Conservation (phyloP, 2,329 filamentous ascomycete genomes). For the Xylaria digitata region DNA sequence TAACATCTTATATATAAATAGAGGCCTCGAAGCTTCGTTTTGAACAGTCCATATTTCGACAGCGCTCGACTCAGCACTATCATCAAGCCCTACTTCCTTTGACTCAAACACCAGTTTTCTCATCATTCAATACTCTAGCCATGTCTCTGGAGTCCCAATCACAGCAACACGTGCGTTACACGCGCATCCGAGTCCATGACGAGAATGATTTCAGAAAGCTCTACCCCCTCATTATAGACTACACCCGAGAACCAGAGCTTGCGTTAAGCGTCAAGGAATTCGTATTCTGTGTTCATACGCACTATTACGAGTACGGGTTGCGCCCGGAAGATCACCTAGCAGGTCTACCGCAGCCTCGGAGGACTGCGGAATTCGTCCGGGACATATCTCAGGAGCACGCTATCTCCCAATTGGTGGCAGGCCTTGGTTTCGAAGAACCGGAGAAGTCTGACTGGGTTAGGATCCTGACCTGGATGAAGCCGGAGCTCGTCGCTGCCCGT, state of each 20-base stretch:
- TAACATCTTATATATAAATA: background rate
- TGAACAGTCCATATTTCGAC: background rate
- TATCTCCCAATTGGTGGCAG: slow-evolving; percentile 11
- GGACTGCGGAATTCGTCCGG: slow-evolving; percentile 11
- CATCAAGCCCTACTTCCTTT: background rate
- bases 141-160: slow-evolving; percentile 16
- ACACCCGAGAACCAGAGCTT: slow-evolving; percentile 24
- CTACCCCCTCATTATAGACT: slow-evolving; percentile 25
- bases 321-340: too few species aligned
- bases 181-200: slow-evolving; percentile 17
- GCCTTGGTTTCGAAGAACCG: slow-evolving; percentile 17
- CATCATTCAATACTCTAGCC: background rate
- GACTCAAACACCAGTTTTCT: background rate
- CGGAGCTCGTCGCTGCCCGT: slow-evolving; percentile 18
- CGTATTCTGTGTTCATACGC: slow-evolving; percentile 17
- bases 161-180: slow-evolving; percentile 15
- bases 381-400: slow-evolving; percentile 23
- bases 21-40: slow-evolving; percentile 4
- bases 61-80: background rate
- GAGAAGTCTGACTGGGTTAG: slow-evolving; percentile 20
- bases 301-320: background rate
- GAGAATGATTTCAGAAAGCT: slow-evolving; percentile 14
- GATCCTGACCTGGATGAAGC: slow-evolving; percentile 29
- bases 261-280: slow-evolving; percentile 26
- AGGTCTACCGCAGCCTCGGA: background rate